Conservation (phyloP, 148 eudicot species). For the Pharnaceum exiguum region DNA sequence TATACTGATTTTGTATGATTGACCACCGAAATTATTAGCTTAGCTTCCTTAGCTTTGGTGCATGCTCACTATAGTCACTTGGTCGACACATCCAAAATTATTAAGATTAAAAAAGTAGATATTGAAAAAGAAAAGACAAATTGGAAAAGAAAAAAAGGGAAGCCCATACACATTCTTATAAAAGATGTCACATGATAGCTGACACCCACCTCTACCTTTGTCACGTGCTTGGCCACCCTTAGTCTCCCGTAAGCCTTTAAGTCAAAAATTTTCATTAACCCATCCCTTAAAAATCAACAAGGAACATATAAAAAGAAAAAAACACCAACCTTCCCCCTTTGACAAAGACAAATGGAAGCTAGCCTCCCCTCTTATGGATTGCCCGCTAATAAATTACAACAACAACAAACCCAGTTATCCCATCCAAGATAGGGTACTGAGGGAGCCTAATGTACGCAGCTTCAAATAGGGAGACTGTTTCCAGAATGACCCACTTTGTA, state of each 20-base stretch:
- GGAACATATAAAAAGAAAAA: background rate
- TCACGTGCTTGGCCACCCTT: conserved; percentile 85
- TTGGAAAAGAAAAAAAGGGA: background rate
- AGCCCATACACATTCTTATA: conserved; percentile 15
- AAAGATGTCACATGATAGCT: conserved; percentile 78
- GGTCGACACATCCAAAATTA: background rate
- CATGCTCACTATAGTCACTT: background rate
- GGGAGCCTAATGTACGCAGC: no score
- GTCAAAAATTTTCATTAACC: background rate
- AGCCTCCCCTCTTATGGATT: conserved; percentile 21
- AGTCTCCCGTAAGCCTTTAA: conserved; percentile 6
- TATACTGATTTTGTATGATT: background rate
- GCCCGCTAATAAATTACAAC: no score
- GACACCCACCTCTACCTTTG: conserved; percentile 65
- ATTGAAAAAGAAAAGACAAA: background rate
- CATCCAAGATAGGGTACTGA: no score
- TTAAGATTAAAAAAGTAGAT: background rate
- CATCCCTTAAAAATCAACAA: background rate
- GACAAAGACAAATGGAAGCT: conserved; percentile 4
- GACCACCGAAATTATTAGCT: conserved; percentile 20
- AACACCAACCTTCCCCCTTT: conserved; percentile 3
- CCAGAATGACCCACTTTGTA: no score
- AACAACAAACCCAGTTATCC: no score
- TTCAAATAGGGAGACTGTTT: no score
- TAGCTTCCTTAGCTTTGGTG: conserved; percentile 3